Evolutionary conservation across 306 rosid genomes (phyloP).

Genomic region (Cajanus cajan): DNA sequence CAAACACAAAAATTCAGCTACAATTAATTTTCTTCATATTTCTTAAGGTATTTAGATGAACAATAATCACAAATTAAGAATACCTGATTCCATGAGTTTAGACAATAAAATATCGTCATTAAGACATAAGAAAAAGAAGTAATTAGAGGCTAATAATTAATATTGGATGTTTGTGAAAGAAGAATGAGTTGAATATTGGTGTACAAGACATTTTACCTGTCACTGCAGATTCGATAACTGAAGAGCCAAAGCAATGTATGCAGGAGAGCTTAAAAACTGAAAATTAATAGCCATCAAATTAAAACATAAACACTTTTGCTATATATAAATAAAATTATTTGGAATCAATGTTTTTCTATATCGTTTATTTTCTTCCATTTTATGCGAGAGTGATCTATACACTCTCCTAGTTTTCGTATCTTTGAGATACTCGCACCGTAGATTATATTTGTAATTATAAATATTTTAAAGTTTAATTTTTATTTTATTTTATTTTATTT

Average conservation of each 20-base stretch:
- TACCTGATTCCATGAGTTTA: background rate
- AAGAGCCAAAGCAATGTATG: background rate
- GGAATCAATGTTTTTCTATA: background rate
- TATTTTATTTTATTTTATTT: too few species aligned
- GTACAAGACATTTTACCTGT: constrained; percentile 1
- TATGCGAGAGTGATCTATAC: too few species aligned
- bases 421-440: too few species aligned
- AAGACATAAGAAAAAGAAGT: background rate
- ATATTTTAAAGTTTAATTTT: background rate
- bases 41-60: background rate
- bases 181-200: background rate
- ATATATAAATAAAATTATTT: background rate
- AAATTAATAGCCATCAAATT: too few species aligned
- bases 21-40: background rate
- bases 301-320: background rate
- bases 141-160: background rate
- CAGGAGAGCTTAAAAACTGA: background rate
- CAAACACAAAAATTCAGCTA: background rate
- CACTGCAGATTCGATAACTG: constrained; percentile 7
- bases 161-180: background rate
- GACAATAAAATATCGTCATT: background rate
- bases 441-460: background rate
- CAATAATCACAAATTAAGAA: too few species aligned
- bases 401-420: too few species aligned
- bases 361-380: background rate